These are phyloP conservation scores for Capillidium rhysosporum DNA, from an alignment of 371 early-diverging fungal genomes.

Conservation along the genomic window DNA sequence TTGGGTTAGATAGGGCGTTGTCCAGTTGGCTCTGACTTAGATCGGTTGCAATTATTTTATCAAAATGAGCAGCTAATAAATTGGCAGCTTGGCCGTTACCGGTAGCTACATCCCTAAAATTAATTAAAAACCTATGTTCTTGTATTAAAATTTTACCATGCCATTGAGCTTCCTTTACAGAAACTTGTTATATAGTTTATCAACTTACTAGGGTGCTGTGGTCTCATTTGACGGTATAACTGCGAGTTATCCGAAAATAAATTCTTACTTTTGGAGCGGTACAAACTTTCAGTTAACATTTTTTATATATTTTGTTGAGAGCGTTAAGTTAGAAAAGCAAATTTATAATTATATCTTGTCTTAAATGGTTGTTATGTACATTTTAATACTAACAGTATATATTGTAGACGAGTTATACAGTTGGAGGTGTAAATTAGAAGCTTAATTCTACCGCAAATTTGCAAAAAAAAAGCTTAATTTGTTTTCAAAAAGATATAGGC, in stretches of 20 bases:
- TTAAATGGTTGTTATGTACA: too few relatives aligned
- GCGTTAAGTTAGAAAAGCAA: too few relatives aligned
- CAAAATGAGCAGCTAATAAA: background rate
- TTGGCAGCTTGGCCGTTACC: constrained; percentile 4
- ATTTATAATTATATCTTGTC: too few relatives aligned
- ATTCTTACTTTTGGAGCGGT: background rate
- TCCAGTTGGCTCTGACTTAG: background rate
- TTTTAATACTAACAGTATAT: too few relatives aligned
- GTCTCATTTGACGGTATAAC: background rate
- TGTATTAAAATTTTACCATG: background rate
- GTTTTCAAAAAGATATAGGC: too few relatives aligned
- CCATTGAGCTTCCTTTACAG: background rate
- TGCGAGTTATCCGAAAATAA: constrained; percentile 1
- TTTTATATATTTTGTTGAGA: too few relatives aligned
- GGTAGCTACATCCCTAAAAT: constrained; percentile 3
- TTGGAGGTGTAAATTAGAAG: too few relatives aligned
- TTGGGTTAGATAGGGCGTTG: background rate
- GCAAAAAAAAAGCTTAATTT: too few relatives aligned
- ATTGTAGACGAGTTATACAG: too few relatives aligned
- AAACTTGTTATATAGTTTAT: background rate
- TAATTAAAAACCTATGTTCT: background rate
- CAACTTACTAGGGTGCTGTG: background rate
- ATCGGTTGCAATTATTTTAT: constrained; percentile 1
- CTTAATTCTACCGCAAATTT: too few relatives aligned
- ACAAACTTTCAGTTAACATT: too few relatives aligned